phyloP scores from a whole-genome alignment of 345 rosid species.

The Hevea brasiliensis region DNA sequence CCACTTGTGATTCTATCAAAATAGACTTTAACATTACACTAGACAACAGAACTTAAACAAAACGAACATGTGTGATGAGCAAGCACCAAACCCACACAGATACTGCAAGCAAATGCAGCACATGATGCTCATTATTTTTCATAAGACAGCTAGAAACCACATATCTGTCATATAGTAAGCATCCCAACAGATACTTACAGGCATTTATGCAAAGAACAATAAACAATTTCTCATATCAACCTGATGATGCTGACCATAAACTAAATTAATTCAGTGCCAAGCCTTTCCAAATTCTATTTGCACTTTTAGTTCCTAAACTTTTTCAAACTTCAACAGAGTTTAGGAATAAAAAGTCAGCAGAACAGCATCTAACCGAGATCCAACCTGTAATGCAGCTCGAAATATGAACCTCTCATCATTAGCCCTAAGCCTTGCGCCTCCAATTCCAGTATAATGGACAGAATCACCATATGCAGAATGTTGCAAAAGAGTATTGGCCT shows the following conservation, averaged over 20 bases:
- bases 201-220: neutral
- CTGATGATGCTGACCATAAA: neutral
- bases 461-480: conserved; percentile 30
- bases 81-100: neutral
- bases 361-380: conserved; percentile 6
- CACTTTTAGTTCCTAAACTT: neutral
- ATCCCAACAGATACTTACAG: neutral
- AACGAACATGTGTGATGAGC: neutral
- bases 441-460: conserved; percentile 36
- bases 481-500: conserved; percentile 29
- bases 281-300: neutral
- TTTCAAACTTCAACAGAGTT: neutral
- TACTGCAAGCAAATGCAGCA: neutral
- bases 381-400: conserved; percentile 82
- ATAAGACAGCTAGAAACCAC: neutral
- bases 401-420: conserved; percentile 55
- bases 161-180: neutral
- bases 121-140: neutral
- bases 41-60: neutral
- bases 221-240: neutral
- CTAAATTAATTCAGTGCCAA: neutral
- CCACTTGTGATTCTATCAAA: no score
- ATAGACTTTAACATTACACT: neutral
- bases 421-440: conserved; percentile 41
- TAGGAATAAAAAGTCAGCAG: neutral